phyloP scores from a whole-genome alignment of 495 filamentous ascomycete genomes.

The Neurospora sp. region DNA sequence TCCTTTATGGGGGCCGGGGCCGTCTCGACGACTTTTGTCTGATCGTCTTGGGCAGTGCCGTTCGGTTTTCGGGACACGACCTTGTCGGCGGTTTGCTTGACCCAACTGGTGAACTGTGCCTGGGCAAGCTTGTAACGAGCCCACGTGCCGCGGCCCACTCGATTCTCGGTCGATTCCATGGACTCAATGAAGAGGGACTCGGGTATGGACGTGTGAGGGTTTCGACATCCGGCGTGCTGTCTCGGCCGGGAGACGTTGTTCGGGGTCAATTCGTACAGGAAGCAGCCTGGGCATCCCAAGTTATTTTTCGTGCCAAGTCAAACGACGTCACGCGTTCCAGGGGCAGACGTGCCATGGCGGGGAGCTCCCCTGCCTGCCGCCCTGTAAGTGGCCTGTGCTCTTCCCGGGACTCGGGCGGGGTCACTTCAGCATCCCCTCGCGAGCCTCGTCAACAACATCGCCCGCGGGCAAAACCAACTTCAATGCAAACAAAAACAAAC shows the following conservation, averaged over 20 bases:
- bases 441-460: neutral
- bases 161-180: neutral
- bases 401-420: neutral
- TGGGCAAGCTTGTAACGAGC: conserved; percentile 18
- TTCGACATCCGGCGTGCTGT: neutral
- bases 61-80: neutral
- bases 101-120: conserved; percentile 21
- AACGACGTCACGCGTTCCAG: neutral
- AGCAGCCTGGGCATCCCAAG: neutral
- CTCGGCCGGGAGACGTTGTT: neutral
- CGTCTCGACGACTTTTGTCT: neutral
- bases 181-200: neutral
- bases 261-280: neutral
- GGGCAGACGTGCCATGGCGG: neutral
- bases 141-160: conserved; percentile 9
- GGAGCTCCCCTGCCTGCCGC: neutral
- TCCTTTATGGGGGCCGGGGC: neutral
- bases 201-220: neutral
- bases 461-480: no score
- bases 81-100: conserved; percentile 17
- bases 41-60: neutral
- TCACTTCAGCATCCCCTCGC: neutral
- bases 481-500: no score
- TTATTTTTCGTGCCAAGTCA: neutral
- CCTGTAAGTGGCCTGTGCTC: neutral